Evolutionary conservation across 192 early-diverging fungal genomes (phyloP), one percentile per base, ranked within the genome.

Genomic region (Coemansia aciculifera): DNA sequence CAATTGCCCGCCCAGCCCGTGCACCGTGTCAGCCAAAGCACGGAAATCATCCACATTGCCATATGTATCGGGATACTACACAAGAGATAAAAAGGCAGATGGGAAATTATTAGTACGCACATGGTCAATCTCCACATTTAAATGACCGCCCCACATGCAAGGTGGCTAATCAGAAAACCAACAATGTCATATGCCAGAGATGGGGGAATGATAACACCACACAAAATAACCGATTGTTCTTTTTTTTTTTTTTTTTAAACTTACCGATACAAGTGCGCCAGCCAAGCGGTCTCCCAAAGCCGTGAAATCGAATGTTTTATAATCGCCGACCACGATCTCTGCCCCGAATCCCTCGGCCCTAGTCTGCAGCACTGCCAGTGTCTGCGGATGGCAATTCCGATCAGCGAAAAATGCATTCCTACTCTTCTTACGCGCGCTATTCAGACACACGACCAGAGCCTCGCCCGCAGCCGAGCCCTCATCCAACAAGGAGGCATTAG

Each of bases 391-490:
- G 85, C 93, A 95, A 72, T 90, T 90, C 67, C 87, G 85, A 72
- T 99, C 98, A 13, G 96, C 91, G 71, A 99, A 92, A 73, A 98
- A 99, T 23, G 91, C 89, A 71, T 90, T 89, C 79, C 91, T 90
- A 62, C 89, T 89, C 79, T 89, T 89, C 72, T 90, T 90, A 65
- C 84, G 86, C 27, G 89, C 76, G 42, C 85, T 85, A 67, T 86
- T 77, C 79, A 86, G 85, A 76, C 92, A 91, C 86, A 98, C 91
- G 34, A 96, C 85, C 92, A 99, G 95, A 27, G 98, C 96, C 85
- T 99, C 98, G 15, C 89, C 95, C 43, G 98, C 98, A 39, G 98
- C 98, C 12, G 98, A 98, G 59, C 96, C 98, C 87, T 99, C 98
- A 62, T 99, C 98, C 52, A 99, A 85, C 61, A 99, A 83, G n/a